phyloP scores from a whole-genome alignment of 495 filamentous ascomycete genomes.

The Daldinia vernicosa region DNA sequence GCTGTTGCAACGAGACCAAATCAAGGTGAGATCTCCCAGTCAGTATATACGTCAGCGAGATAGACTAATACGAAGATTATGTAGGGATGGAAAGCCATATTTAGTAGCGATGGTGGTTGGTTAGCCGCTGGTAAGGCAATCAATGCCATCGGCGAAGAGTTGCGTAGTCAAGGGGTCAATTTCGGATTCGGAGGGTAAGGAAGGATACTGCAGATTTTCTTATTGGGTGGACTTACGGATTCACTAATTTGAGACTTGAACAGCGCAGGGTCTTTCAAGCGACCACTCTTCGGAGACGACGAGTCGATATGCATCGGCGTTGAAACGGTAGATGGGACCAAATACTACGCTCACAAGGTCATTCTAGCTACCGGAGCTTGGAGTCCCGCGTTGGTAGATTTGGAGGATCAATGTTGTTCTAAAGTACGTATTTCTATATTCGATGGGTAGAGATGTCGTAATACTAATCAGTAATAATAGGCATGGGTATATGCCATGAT shows the following conservation, averaged over 20 bases:
- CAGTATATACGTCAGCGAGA: background rate
- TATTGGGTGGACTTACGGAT: background rate
- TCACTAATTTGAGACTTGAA: background rate
- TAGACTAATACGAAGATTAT: slow-evolving; percentile 8
- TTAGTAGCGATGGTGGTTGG: slow-evolving; percentile 41
- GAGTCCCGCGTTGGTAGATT: slow-evolving; percentile 48
- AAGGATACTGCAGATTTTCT: background rate
- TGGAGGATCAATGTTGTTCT: slow-evolving; percentile 47
- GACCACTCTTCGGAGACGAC: slow-evolving; percentile 28
- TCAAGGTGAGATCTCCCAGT: slow-evolving; percentile 19
- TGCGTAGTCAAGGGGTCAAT: slow-evolving; percentile 32
- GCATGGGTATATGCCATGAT: slow-evolving; percentile 65
- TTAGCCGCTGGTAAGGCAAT: slow-evolving; percentile 40
- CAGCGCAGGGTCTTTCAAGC: slow-evolving; percentile 37
- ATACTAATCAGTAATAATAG: slow-evolving; percentile 30
- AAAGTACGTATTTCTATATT: slow-evolving; percentile 24
- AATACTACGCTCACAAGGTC: slow-evolving; percentile 46
- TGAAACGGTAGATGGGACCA: slow-evolving; percentile 47
- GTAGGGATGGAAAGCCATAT: slow-evolving; percentile 44
- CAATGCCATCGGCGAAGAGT: slow-evolving; percentile 37
- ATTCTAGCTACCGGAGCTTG: slow-evolving; percentile 51
- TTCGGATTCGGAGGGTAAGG: slow-evolving; percentile 39
- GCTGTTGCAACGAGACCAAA: slow-evolving; percentile 32
- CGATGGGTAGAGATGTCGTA: background rate
- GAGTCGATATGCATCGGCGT: slow-evolving; percentile 44